A percentile compares a stretch with the other conserved stretches of the same genome.
Conservation (phyloP, 352 stramenopile genomes). For the Pilasporangium apinafurcum region DNA sequence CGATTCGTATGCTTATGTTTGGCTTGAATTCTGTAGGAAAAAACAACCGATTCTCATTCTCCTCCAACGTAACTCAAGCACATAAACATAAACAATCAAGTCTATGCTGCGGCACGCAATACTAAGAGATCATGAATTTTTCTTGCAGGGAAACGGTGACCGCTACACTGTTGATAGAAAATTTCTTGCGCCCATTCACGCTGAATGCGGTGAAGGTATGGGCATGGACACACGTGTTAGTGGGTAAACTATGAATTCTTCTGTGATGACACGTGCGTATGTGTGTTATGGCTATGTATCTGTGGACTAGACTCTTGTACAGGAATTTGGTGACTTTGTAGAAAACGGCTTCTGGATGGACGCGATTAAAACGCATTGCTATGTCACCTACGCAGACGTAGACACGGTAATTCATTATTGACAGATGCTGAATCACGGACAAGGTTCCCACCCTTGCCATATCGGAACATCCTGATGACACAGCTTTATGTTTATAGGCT, state of each 20-base stretch:
- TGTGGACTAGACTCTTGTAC: constrained; percentile 35
- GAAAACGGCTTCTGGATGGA: constrained; percentile 86
- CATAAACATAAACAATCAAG: not conserved
- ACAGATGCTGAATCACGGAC: no score
- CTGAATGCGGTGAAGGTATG: constrained; percentile 65
- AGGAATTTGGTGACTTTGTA: constrained; percentile 46
- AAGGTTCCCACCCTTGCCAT: no score
- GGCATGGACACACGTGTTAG: not conserved
- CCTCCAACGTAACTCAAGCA: not conserved
- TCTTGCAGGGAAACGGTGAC: constrained; percentile 1
- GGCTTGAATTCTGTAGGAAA: no score
- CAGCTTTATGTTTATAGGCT: constrained; percentile 18
- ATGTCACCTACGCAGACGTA: constrained; percentile 54
- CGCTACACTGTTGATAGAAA: constrained; percentile 50
- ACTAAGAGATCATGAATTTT: not conserved
- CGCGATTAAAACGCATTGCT: constrained; percentile 85
- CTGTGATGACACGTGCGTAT: not conserved
- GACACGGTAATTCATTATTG: no score
- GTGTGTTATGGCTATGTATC: not conserved
- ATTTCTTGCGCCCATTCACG: constrained; percentile 71
- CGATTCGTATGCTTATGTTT: no score
- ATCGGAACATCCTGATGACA: no score
- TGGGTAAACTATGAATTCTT: not conserved
- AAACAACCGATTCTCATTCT: not conserved
- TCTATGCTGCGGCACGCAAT: not conserved